Evolutionary conservation across 768 basidiomycete genomes (phyloP), one percentile per base, ranked within the genome.

Genomic region (Rhizopogon vinicolor): DNA sequence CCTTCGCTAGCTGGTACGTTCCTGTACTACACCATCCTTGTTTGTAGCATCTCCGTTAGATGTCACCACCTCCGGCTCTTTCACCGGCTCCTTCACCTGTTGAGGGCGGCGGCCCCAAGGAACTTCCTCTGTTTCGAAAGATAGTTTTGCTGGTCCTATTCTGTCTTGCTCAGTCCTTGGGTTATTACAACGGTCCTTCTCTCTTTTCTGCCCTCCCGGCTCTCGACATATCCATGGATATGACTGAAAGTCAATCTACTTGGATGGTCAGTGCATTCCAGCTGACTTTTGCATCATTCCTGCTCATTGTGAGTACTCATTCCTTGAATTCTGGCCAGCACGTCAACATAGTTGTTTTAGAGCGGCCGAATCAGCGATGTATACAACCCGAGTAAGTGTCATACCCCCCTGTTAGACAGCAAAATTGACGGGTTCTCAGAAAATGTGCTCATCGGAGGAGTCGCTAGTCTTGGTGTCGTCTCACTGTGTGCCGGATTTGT

Each of bases 401-500:
- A 18, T 42, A 7, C 7, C 19, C 7, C 9, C 0, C 33, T 14
- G 25, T 28, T 29, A 40, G 25, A 31, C 40, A 31, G 40, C 37
- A 14, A 43, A 37, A 6, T 40, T 35, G 18, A 45, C 9, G 43
- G 14, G 19, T 9, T 25, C 49, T n/a, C 31, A 76, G 75, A 77
- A 64, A 68, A 59, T 41, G 66, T 71, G 40, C 82, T 82, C 61
- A 58, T 78, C 25, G 50, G 52, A 0, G 81, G 83, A 7, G 63
- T 77, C 28, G 51, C 64, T 19, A 57, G 58, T 5, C 66, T 85
- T 10, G 78, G 78, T 3, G 49, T 78, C 37, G 64, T 80, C 25
- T 74, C 77, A 10, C 57, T 83, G 13, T 70, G 70, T 22, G 71
- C 69, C 18, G 80, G 80, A 22, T 83, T 84, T 56, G 67, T 71